Evolutionary conservation across 208 protist genomes (phyloP), one percentile per base, ranked within the genome.

Genomic region (Trypanosoma grayi): DNA sequence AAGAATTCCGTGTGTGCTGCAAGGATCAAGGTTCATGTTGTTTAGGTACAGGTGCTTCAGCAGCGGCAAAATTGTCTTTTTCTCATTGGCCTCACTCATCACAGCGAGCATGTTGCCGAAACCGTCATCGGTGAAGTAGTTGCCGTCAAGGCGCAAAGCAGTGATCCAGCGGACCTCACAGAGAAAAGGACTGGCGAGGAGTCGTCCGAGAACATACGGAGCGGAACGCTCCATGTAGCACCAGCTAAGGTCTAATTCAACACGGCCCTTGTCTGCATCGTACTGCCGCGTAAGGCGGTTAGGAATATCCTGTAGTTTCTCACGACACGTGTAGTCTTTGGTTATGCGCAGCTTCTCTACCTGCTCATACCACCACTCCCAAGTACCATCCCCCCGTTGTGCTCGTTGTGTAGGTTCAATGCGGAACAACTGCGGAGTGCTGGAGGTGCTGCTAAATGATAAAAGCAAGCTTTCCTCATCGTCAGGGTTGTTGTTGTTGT

Each of bases 191-290:
- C 81, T 82, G 14, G 79, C 56, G 50, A 94, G 57, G 22, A 94
- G 72, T 16, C 69, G 59, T 2, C 79, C 83, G 27, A 94, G 55
- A 34, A 85, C 67, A 71, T 84, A 89, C 33, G 87, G 87, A 22
- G 83, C 87, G 14, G 79, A 80, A 25, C 73, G 80, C 64, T 89
- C 83, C 73, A 94, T 82, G 72, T 79, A 94, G 73, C 79, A 87
- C 60, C 65, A 71, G 46, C 81, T 69, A 16, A 94, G 60, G 69
- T 94, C 79, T 28, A 91, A 52, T 59, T 94, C 83, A 22, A 94
- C 83, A 4, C 57, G 55, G 10, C 33, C 54, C 11, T 77, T 80
- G 50, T 90, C 66, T 48, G 74, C 70, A 27, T 83, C 73, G 57
- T 81, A 74, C 68, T 93, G 86, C 34, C 63, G 65, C 16, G 34